Evolutionary conservation across 106 monocot genomes (phyloP).

Genomic region (Posidonia australis): DNA sequence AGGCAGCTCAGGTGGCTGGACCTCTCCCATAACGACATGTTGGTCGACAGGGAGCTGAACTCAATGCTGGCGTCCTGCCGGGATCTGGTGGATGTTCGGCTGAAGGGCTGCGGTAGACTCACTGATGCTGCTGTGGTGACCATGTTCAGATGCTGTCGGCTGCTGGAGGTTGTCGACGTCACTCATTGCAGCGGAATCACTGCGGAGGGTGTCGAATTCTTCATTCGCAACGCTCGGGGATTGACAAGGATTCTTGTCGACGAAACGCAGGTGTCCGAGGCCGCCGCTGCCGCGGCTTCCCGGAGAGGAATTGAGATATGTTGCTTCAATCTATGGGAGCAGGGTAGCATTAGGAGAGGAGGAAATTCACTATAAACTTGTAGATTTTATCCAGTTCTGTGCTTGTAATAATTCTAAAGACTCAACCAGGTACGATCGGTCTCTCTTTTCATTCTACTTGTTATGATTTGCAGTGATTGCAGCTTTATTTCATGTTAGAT

Average conservation of each 20-base stretch:
- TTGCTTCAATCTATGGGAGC: neutral
- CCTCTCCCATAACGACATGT: constrained; percentile 47
- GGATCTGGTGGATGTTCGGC: constrained; percentile 38
- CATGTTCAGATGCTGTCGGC: constrained; percentile 26
- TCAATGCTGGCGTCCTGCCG: constrained; percentile 48
- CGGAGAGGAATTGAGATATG: constrained; percentile 31
- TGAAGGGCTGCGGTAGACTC: constrained; percentile 46
- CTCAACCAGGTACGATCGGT: too few species aligned
- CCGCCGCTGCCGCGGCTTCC: constrained; percentile 12
- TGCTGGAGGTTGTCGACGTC: constrained; percentile 34
- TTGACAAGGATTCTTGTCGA: constrained; percentile 34
- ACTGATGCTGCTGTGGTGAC: constrained; percentile 27
- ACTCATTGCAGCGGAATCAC: constrained; percentile 29
- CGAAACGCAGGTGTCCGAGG: constrained; percentile 30
- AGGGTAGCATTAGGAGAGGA: too few species aligned
- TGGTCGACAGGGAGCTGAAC: constrained; percentile 48
- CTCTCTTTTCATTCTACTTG: too few species aligned
- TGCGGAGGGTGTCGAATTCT: constrained; percentile 21
- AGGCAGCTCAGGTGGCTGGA: constrained; percentile 30
- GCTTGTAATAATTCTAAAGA: too few species aligned
- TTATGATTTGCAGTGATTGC: too few species aligned
- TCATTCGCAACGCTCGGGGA: constrained; percentile 14
- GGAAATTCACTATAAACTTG: too few species aligned
- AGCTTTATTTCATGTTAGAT: too few species aligned
- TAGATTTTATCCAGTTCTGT: too few species aligned